phyloP scores from a whole-genome alignment of 371 early-diverging fungal species.

The Rhizopus microsporus region DNA sequence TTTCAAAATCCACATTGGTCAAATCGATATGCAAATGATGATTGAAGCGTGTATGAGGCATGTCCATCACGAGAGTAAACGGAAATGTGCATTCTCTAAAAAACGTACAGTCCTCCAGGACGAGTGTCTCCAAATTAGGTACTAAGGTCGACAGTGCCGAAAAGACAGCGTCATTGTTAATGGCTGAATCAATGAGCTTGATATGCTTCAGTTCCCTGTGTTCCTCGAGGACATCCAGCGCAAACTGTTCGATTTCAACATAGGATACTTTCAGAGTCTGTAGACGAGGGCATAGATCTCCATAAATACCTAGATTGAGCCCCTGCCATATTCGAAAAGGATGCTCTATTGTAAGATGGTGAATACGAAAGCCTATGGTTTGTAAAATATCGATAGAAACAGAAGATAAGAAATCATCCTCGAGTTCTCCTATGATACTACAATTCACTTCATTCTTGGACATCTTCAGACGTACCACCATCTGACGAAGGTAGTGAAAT shows the following conservation, averaged over 20 bases:
- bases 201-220: neutral
- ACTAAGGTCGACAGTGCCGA: neutral
- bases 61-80: neutral
- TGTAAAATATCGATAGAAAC: neutral
- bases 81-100: neutral
- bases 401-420: neutral
- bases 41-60: neutral
- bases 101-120: neutral
- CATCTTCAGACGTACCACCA: neutral
- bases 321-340: neutral
- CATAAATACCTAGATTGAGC: neutral
- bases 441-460: neutral
- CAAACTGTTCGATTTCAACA: neutral
- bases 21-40: neutral
- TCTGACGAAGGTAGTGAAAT: slow-evolving; percentile 1
- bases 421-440: neutral
- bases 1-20: neutral
- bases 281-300: neutral
- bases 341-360: neutral
- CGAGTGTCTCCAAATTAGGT: neutral
- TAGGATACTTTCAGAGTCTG: neutral
- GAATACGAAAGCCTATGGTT: neutral
- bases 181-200: neutral
- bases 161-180: neutral
- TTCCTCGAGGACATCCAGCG: neutral